These are phyloP conservation scores for Platanthera guangdongensis DNA, from an alignment of 106 monocot species.

Conservation along the genomic window DNA sequence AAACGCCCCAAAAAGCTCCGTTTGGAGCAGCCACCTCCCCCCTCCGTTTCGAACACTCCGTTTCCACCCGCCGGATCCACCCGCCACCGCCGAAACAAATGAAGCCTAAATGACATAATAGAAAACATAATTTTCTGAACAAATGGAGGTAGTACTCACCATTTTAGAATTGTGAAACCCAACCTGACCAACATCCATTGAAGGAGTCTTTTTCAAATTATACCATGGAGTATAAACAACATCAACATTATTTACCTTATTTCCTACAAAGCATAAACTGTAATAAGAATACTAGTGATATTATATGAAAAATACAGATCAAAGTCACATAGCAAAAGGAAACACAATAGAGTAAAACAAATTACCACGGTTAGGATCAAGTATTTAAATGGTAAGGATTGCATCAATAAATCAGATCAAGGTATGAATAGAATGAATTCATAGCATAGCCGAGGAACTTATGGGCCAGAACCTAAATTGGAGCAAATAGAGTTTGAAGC, in stretches of 20 bases:
- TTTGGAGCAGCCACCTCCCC: no score
- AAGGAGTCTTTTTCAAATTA: conserved; percentile 93
- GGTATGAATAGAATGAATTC: no score
- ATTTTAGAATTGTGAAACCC: conserved; percentile 93
- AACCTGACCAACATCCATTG: conserved; percentile 99
- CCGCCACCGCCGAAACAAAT: no score
- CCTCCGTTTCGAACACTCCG: no score
- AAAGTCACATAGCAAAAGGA: neutral
- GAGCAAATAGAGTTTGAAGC: no score
- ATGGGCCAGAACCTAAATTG: no score
- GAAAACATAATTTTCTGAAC: neutral
- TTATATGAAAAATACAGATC: neutral
- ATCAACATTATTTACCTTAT: conserved; percentile 95
- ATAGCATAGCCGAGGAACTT: no score
- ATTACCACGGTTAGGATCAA: neutral
- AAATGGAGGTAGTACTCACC: conserved; percentile 30
- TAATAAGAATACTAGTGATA: neutral
- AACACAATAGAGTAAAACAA: conserved; percentile 1
- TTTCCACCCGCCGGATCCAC: no score
- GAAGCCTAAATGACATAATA: no score
- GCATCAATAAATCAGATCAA: neutral
- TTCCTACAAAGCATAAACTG: conserved; percentile 43
- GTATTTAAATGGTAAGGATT: neutral
- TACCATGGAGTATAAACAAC: conserved; percentile 96
- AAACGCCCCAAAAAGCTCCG: no score